phyloP scores from a whole-genome alignment of 23 red algal species.

The Gracilariopsis chorda region DNA sequence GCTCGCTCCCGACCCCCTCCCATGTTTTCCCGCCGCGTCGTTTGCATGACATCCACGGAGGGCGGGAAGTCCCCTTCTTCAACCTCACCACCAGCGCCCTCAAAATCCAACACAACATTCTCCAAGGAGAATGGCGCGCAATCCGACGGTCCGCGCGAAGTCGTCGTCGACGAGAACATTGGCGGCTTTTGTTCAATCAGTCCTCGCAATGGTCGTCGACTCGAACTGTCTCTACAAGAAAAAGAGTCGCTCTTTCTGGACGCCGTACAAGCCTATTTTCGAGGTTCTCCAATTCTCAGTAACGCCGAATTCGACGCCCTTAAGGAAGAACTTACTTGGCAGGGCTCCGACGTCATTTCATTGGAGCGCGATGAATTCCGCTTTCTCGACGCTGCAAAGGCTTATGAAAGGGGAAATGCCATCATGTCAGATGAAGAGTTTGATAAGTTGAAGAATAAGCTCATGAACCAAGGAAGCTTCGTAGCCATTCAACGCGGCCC shows the following conservation, averaged over 20 bases:
- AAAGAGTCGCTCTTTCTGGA: conserved; percentile 93
- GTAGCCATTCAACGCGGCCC: conserved; percentile 89
- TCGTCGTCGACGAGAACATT: conserved; percentile 79
- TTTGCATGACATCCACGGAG: background rate
- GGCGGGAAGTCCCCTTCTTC: background rate
- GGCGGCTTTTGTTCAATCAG: conserved; percentile 78
- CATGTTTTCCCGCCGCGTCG: background rate
- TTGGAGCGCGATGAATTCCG: conserved; percentile 84
- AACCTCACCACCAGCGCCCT: background rate
- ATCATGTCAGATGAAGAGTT: conserved; percentile 92
- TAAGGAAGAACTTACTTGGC: conserved; percentile 98
- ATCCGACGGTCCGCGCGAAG: background rate
- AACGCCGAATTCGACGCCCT: conserved; percentile 93
- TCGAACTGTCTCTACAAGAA: conserved; percentile 62
- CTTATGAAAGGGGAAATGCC: conserved; percentile 73
- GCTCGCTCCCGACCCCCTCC: background rate
- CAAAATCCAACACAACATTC: background rate
- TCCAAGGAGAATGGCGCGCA: background rate
- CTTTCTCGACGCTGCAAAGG: conserved; percentile 86
- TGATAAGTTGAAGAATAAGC: conserved; percentile 74
- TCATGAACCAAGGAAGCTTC: conserved; percentile 51
- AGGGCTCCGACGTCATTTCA: conserved; percentile 78
- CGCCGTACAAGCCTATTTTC: conserved; percentile 83
- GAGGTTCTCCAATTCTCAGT: conserved; percentile 56
- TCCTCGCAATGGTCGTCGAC: conserved; percentile 67